Evolutionary conservation across 768 basidiomycete species (phyloP).

Genomic region (Daedalea quercina): DNA sequence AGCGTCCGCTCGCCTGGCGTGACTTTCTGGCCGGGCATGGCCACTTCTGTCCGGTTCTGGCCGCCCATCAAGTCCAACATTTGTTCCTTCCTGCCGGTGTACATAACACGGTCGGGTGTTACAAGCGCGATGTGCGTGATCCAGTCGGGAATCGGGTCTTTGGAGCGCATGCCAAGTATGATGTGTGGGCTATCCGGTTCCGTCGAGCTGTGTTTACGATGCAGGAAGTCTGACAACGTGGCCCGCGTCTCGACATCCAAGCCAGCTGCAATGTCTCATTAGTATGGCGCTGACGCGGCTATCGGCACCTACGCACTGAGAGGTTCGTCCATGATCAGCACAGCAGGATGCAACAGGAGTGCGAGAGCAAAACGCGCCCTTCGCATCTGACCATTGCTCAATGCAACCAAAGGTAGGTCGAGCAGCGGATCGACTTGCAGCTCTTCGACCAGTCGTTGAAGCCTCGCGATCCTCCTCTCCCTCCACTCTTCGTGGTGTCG

Average conservation of each 20-base stretch:
- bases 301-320: constrained; percentile 53
- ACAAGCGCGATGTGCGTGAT: constrained; percentile 62
- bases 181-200: constrained; percentile 42
- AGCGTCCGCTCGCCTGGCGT: constrained; percentile 5
- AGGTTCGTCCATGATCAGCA: constrained; percentile 89
- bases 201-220: constrained; percentile 30
- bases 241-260: constrained; percentile 60
- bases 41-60: not conserved
- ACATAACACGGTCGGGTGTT: constrained; percentile 35
- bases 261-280: constrained; percentile 50
- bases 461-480: constrained; percentile 24
- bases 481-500: constrained; percentile 16
- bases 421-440: constrained; percentile 59
- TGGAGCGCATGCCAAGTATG: constrained; percentile 58
- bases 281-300: no score
- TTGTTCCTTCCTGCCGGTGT: constrained; percentile 43
- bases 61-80: constrained; percentile 26
- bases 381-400: constrained; percentile 91
- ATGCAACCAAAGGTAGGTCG: constrained; percentile 77
- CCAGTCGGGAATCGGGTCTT: constrained; percentile 70
- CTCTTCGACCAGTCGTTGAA: constrained; percentile 46
- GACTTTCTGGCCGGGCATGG: not conserved
- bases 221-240: constrained; percentile 47
- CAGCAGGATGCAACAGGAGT: constrained; percentile 58
- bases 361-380: constrained; percentile 79